A percentile compares a stretch with the other conserved stretches of the same genome.
Conservation (phyloP, 1,284 basidiomycete genomes). For the Mycosarcoma maydis region DNA sequence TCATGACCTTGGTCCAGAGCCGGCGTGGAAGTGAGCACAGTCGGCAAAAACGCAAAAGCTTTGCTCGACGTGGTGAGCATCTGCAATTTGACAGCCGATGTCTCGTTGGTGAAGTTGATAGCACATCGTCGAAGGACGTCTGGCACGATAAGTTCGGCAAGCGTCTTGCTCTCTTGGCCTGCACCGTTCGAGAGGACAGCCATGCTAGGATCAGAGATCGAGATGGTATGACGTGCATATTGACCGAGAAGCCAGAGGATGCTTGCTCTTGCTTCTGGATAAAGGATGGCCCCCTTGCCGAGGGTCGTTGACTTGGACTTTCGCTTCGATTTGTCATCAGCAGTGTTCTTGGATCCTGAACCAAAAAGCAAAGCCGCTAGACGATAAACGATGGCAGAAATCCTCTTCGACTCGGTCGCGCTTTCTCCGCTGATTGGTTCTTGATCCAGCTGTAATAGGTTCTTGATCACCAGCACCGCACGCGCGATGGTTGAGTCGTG, state of each 20-base stretch:
- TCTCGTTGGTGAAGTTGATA: conserved; percentile 59
- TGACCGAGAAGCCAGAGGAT: conserved; percentile 64
- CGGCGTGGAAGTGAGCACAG: conserved; percentile 1
- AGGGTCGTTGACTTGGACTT: conserved; percentile 44
- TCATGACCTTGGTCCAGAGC: conserved; percentile 9
- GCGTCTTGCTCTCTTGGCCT: conserved; percentile 20
- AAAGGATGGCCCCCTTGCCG: conserved; percentile 48
- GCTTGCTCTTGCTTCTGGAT: conserved; percentile 45
- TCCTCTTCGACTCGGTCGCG: conserved; percentile 5
- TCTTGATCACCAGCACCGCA: conserved; percentile 40
- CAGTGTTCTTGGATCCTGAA: conserved; percentile 7
- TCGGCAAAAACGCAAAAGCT: conserved; percentile 42
- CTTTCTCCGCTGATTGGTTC: background rate
- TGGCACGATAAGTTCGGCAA: conserved; percentile 55
- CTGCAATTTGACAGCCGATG: conserved; percentile 44
- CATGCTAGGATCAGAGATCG: conserved; percentile 2
- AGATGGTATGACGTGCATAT: conserved; percentile 37
- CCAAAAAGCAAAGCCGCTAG: conserved; percentile 55
- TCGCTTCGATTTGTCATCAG: conserved; percentile 17
- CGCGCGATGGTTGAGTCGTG: conserved; percentile 26
- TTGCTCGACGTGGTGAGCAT: conserved; percentile 61
- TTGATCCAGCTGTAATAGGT: conserved; percentile 23
- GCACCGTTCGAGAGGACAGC: background rate
- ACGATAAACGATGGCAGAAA: conserved; percentile 44
- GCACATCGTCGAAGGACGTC: conserved; percentile 62